Conservation (phyloP, 2,329 filamentous ascomycete species). For the Coniosporium tulheliwenetii region DNA sequence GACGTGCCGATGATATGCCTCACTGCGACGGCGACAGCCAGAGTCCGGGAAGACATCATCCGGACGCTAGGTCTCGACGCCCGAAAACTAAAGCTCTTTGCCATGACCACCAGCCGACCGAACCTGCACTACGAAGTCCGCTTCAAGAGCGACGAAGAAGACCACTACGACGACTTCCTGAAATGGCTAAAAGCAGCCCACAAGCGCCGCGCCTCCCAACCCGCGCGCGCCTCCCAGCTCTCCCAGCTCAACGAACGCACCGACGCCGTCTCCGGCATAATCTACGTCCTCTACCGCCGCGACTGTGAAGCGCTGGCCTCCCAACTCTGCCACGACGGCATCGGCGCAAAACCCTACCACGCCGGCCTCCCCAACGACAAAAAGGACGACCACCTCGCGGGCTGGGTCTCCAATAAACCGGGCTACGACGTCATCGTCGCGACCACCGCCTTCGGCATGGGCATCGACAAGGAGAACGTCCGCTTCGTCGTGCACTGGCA, state of each 20-base stretch:
- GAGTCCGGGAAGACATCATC: constrained; percentile 72
- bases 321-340: constrained; percentile 48
- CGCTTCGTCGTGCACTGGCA: constrained; percentile 94
- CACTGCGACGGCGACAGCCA: constrained; percentile 75
- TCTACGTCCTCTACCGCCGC: constrained; percentile 60
- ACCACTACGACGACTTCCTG: constrained; percentile 61
- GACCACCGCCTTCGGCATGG: constrained; percentile 95
- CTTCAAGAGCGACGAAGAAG: constrained; percentile 62
- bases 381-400: constrained; percentile 54
- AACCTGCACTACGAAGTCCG: constrained; percentile 87
- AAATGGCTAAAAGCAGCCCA: constrained; percentile 63
- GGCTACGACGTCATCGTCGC: constrained; percentile 88
- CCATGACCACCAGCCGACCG: constrained; percentile 66
- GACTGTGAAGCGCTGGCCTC: constrained; percentile 59
- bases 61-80: constrained; percentile 53
- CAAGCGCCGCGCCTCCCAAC: constrained; percentile 44
- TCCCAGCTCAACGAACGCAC: constrained; percentile 31
- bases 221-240: constrained; percentile 43
- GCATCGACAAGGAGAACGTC: constrained; percentile 89
- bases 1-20: constrained; percentile 83
- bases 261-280: constrained; percentile 58
- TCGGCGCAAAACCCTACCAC: constrained; percentile 61
- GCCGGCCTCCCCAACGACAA: constrained; percentile 48
- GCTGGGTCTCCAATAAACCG: constrained; percentile 56
- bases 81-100: constrained; percentile 53